Percentiles rank a stretch among this genome's conserved stretches.
Evolutionary conservation across 176 grass and related monocot species (phyloP).

Genomic region (Paspalum vaginatum): DNA sequence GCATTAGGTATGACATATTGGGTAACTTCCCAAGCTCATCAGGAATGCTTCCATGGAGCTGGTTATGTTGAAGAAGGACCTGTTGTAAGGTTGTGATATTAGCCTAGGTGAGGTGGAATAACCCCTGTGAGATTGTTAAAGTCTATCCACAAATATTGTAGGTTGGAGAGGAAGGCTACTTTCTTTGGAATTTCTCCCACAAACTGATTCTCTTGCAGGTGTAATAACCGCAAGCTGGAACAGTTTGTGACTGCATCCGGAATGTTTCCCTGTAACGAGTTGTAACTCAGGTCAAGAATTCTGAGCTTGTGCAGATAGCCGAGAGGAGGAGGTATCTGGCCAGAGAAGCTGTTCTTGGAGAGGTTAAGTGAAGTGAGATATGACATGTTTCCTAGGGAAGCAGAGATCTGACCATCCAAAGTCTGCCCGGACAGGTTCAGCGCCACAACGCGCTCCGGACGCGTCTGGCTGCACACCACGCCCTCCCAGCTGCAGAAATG

Average conservation of each 20-base stretch:
- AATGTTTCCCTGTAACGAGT: background rate
- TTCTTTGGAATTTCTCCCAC: background rate
- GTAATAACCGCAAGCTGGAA: background rate
- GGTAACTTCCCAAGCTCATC: background rate
- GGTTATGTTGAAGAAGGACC: background rate
- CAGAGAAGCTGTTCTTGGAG: background rate
- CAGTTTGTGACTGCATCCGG: background rate
- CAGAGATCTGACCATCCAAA: background rate
- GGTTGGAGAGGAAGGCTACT: background rate
- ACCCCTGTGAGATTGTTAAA: background rate
- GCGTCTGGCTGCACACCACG: background rate
- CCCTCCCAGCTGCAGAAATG: background rate
- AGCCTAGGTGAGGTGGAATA: background rate
- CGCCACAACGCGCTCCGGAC: background rate
- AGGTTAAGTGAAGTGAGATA: background rate
- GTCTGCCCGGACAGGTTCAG: background rate
- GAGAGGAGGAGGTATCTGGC: background rate
- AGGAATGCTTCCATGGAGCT: background rate
- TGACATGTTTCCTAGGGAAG: background rate
- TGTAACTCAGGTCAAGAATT: background rate
- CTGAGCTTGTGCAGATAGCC: background rate
- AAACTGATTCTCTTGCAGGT: background rate
- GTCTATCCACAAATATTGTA: background rate
- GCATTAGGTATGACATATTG: background rate
- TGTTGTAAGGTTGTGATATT: background rate